These are phyloP conservation scores for Nicotiana paniculata DNA, from an alignment of 257 asterid genomes.

Conservation along the genomic window DNA sequence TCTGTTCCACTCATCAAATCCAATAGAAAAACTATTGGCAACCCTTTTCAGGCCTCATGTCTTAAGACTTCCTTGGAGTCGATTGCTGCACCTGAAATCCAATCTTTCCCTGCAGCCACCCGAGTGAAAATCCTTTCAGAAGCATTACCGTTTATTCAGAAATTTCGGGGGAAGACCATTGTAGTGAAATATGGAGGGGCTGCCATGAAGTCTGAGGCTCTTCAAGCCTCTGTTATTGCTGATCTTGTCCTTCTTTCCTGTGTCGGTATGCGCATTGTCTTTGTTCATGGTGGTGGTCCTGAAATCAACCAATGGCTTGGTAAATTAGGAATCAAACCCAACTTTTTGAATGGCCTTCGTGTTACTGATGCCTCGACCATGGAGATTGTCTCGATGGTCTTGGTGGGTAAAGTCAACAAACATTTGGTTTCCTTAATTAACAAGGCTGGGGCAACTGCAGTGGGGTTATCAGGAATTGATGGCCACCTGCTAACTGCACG, in stretches of 20 bases:
- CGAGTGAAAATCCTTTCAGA: slow-evolving; percentile 68
- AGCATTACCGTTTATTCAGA: slow-evolving; percentile 75
- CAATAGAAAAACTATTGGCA: slow-evolving; percentile 12
- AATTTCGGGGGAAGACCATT: slow-evolving; percentile 69
- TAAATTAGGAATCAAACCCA: slow-evolving; percentile 51
- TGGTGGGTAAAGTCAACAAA: slow-evolving; percentile 69
- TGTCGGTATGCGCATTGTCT: slow-evolving; percentile 67
- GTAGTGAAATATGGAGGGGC: slow-evolving; percentile 92
- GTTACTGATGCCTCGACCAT: slow-evolving; percentile 76
- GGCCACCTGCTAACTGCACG: slow-evolving; percentile 69
- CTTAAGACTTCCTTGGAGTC: slow-evolving; percentile 39
- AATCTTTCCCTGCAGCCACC: slow-evolving; percentile 43
- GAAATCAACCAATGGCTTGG: slow-evolving; percentile 80
- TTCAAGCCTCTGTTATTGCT: slow-evolving; percentile 74
- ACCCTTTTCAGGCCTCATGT: slow-evolving; percentile 20
- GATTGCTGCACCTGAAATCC: slow-evolving; percentile 20
- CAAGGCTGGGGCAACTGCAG: slow-evolving; percentile 79
- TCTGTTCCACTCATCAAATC: slow-evolving; percentile 2
- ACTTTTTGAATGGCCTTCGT: slow-evolving; percentile 67
- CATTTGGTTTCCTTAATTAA: slow-evolving; percentile 68
- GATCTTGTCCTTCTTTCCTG: slow-evolving; percentile 79
- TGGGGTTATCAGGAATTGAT: slow-evolving; percentile 74
- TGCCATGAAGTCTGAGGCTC: slow-evolving; percentile 74
- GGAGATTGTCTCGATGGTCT: slow-evolving; percentile 83
- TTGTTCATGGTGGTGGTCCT: slow-evolving; percentile 84